Base-by-base conservation (phyloP, 176 grass and related monocot genomes). In the Carex kokanica region DNA sequence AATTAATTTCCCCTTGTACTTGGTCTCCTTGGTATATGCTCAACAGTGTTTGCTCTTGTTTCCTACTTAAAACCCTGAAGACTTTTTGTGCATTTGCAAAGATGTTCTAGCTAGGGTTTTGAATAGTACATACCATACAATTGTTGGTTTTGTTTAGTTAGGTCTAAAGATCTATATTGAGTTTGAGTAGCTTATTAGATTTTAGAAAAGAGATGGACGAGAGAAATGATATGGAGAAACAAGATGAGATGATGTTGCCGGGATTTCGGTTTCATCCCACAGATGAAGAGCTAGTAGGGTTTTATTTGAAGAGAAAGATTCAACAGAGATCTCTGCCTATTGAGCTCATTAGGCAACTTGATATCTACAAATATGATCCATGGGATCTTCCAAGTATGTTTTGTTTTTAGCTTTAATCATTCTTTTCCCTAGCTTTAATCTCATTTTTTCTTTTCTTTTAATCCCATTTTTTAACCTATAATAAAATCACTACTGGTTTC, bases 381-480 rank as follows among this genome's bases (percentile, higher is more conserved):
- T 95, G 96, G 93, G 96, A 99, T 93, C 93, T 99, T 88, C 93
- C 96, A 95, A 99, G 96, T 99, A 99, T 89, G 91, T 74, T 87
- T 12, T 21, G 12, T 56, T 56, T 29, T 34, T 18, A 40, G 1
- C 15, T 16, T 70, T 14, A 68, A 2, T 5, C 14, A 67, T 84
- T 52, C 23, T 8, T 83, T 24, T 72, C 58, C n/a, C 24, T n/a
- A n/a, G n/a, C n/a, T 77, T 58, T 68, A 34, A 17, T 81, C 55
- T 68, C 58, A 64, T 34, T 43, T 43, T 43, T 40, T 41, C n/a
- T n/a, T 43, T 43, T 8, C 6, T 43, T 43, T 43, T 43, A 43
- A 43, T 43, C 41, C 8, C 41, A 43, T 43, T 43, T 43, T 80
- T 84, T 58, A 87, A 73, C 69, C n/a, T 25, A 13, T 1, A 64